Evolutionary conservation across 768 basidiomycete genomes (phyloP), one percentile per base, ranked within the genome.

Genomic region (Solioccasus polychromus): DNA sequence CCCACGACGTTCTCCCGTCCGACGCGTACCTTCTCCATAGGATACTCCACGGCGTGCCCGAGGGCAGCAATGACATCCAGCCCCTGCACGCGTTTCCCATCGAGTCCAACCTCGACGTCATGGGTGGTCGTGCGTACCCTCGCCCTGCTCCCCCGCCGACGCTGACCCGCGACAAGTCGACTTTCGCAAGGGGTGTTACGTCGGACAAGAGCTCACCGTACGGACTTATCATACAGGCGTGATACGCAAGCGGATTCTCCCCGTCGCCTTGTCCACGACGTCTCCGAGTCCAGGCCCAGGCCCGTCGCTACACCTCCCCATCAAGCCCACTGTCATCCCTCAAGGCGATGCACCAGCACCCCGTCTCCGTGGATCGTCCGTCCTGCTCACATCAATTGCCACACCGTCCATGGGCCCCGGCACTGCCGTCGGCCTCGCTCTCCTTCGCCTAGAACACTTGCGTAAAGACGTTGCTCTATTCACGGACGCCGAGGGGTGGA

Each of bases 141-240:
- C 40, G 22, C n/a, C 42, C 31, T 30, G 3, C 11, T 31, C 22
- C 15, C 35, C 17, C 15, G 24, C 15, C 1, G 34, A 36, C 42
- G 25, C 30, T 57, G 34, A 52, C 35, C 3, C 28, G 11, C 11
- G 30, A 7, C 11, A 74, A 86, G 94, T 98, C 62, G 92, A 97
- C 67, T 97, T 96, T 65, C 75, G 90, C 45, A 99, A 99, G 70
- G 96, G 96, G 3, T 99, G 96, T 62, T 98, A 97, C 60, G 85
- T 98, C 5, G 96, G 96, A 8, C 96, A 99, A 72, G 96, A 98
- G 59, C 74, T 98, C 31, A 97, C 94, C 0, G 94, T 96, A 6
- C 80, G 96, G 41, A 97, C 95, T 29, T 95, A 95, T 65, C 92
- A 97, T 63, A 97, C 88, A 6, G 96, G 96, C 10, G 75, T 86